Conservation (phyloP, 257 asterid genomes). For the Linderniella brevidens region DNA sequence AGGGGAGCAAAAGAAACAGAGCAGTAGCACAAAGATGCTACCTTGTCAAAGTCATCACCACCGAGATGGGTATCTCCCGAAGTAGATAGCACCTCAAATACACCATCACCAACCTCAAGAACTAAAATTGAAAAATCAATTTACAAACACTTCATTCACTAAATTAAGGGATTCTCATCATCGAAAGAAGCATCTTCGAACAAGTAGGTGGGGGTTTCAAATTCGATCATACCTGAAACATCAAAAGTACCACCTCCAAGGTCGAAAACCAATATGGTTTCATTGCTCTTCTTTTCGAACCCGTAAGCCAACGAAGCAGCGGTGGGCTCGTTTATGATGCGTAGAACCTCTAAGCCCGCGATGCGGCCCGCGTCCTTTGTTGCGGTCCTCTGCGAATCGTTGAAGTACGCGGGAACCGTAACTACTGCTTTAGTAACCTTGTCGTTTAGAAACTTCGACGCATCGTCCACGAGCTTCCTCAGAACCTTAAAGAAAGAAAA, state of each 20-base stretch:
- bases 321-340: slow-evolving; percentile 29
- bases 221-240: slow-evolving; percentile 28
- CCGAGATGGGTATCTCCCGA: slow-evolving; percentile 76
- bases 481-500: slow-evolving; percentile 24
- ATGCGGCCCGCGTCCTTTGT: slow-evolving; percentile 37
- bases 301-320: slow-evolving; percentile 35
- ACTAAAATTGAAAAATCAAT: slow-evolving; percentile 8
- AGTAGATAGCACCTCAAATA: slow-evolving; percentile 31
- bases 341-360: slow-evolving; percentile 31
- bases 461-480: slow-evolving; percentile 70
- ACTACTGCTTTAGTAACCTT: slow-evolving; percentile 43
- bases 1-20: neutral
- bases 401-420: slow-evolving; percentile 45
- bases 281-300: slow-evolving; percentile 26
- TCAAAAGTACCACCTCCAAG: slow-evolving; percentile 36
- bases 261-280: slow-evolving; percentile 42
- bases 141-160: too few relatives aligned
- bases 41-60: slow-evolving; percentile 83
- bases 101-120: slow-evolving; percentile 39
- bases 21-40: slow-evolving; percentile 2
- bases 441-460: slow-evolving; percentile 47
- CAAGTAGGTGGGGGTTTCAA: neutral
- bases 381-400: slow-evolving; percentile 56
- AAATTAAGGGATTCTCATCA: too few relatives aligned
- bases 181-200: neutral